Base-by-base conservation (phyloP, 768 basidiomycete genomes). In the Rhizopogon vulgaris region DNA sequence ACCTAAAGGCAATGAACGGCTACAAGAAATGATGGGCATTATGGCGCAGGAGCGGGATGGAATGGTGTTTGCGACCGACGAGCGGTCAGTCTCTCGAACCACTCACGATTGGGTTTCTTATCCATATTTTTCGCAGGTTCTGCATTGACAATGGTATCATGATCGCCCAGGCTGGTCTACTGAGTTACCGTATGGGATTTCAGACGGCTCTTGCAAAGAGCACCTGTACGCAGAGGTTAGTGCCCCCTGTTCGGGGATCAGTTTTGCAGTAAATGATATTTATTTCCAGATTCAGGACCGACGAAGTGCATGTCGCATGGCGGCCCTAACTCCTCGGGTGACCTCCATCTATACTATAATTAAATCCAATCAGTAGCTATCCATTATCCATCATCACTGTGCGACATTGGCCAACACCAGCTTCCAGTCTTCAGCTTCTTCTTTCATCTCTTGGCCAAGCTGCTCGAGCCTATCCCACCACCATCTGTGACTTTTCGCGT, bases 121-220 rank as follows among this genome's bases (percentile, higher is more conserved):
- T 8, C 17, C 17, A 39, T 41, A 38, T 17, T 8, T 22, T 5
- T 18, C n/a, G n/a, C 60, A 95, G 94, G 49, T 98, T 95, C 69
- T 98, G 96, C 69, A 98, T 99, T 54, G 96, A 99, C 67, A 99
- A 99, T 59, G 96, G 96, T 1, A 95, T 98, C 59, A 99, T 99
- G 96, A 98, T 99, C 50, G 95, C 96, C 2, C 96, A 99, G 63
- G 96, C 96, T 6, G 96, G 96, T 5, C 77, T 99, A 27, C 75
- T 99, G 36, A 83, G 85, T 56, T 93, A 83, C 66, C 79, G 96
- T 2, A 97, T 94, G 93, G 96, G 95, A 24, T 78, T 83, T 55
- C 69, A 71, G 42, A 97, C 94, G 0, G 78, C 86, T 2, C 63
- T 98, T 27, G 66, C 77, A 25, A 80, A 95, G 62, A 94, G 86